Percentiles rank a stretch among this genome's conserved stretches.
These are phyloP conservation scores for Perkinsus chesapeaki DNA, from an alignment of 169 alveolate species.

Conservation along the genomic window DNA sequence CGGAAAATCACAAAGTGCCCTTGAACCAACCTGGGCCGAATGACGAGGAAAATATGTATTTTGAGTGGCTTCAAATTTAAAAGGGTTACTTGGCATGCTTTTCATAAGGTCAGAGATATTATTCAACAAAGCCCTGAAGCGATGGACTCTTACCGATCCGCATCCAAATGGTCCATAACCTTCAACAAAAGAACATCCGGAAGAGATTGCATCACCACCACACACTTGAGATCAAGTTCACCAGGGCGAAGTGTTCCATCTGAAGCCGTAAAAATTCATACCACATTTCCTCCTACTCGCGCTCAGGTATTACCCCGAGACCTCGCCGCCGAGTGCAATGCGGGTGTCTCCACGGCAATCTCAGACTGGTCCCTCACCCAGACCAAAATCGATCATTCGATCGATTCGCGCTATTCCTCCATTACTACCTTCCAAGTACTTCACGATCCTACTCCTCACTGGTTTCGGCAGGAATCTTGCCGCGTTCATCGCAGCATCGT, in stretches of 20 bases:
- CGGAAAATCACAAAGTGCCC: too few species aligned
- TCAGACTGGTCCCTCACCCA: neutral
- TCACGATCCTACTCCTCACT: neutral
- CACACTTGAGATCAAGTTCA: neutral
- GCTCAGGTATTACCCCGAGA: neutral
- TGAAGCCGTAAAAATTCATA: neutral
- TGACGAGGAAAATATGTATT: too few species aligned
- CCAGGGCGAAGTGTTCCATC: neutral
- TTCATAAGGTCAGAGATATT: too few species aligned
- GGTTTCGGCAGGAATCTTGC: neutral
- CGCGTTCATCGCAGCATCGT: neutral
- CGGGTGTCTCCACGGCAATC: neutral
- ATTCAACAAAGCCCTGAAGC: too few species aligned
- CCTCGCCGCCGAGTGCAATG: slow-evolving; percentile 3
- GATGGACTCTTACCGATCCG: neutral
- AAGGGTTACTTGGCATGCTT: too few species aligned
- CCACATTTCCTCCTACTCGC: neutral
- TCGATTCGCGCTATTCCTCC: neutral
- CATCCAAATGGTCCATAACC: neutral
- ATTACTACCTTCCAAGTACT: neutral
- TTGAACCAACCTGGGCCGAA: too few species aligned
- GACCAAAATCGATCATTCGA: neutral
- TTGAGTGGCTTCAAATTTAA: too few species aligned
- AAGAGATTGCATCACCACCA: neutral
- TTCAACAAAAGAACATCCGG: neutral